Base-by-base conservation (phyloP, 2,329 filamentous ascomycete species). In the Penicillium polonicum region DNA sequence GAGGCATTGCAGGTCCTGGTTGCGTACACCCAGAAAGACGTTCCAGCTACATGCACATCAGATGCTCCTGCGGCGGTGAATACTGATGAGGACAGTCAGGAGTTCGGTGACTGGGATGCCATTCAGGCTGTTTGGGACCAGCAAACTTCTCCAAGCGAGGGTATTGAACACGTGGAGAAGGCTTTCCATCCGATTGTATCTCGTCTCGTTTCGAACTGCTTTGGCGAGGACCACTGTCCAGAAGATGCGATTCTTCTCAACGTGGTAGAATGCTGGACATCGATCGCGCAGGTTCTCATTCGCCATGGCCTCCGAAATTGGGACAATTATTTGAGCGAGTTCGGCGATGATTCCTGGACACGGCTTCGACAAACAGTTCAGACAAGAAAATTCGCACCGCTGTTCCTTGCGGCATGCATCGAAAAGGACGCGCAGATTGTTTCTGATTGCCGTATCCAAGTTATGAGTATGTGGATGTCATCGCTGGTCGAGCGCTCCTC, bases 21-120 rank as follows among this genome's bases (percentile, higher is more conserved):
- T 10, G 68, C 73, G 35, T 82, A 81, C 58, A 55, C 68, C 33
- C 60, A 66, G 23, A 74, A 75, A 57, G 72, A 73, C 25, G 33
- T 63, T 35, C 23, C 65, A 25, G 43, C 63, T 53, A 38, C 65
- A 54, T 61, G 60, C 62, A 52, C 44, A 46, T 39, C 63, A 21
- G 61, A 72, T 50, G 54, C 54, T 29, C 36, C 48, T 21, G 33
- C 60, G n/a, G 52, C 68, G n/a, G 53, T 57, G 15, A 67, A 76
- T 27, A 64, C 64, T 5, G 82, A 78, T 54, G 84, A 87, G 52
- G 85, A 88, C 52, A 87, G 85, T 61, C 85, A 88, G 67, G 85
- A 87, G 46, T 87, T 85, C 65, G 85, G 85, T 31, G 83, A 85
- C 58, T 84, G 81, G 74, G 75, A 79, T 23, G 83, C 78, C 21